Evolutionary conservation across 176 grass and related monocot genomes (phyloP).

Genomic region (Areca catechu): DNA sequence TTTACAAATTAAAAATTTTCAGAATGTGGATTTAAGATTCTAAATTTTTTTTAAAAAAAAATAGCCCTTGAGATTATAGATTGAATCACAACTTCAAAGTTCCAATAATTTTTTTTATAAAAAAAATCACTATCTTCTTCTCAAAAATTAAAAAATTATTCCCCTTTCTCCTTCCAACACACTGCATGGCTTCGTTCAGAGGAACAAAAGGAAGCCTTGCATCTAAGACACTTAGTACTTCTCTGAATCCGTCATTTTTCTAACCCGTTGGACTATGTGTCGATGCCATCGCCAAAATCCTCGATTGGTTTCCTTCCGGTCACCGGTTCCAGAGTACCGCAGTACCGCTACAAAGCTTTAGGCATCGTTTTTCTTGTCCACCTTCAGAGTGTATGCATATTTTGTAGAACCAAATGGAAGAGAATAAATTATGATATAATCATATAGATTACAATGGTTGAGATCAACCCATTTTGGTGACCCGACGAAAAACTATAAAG

Average conservation of each 20-base stretch:
- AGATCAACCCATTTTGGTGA: too few species aligned
- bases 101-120: too few species aligned
- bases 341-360: conserved; percentile 92
- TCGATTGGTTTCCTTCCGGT: conserved; percentile 78
- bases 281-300: conserved; percentile 84
- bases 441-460: too few species aligned
- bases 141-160: too few species aligned
- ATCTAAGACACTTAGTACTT: conserved; percentile 73
- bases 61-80: too few species aligned
- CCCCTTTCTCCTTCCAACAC: too few species aligned
- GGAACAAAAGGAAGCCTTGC: conserved; percentile 65
- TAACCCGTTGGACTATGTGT: conserved; percentile 96
- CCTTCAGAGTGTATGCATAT: conserved; percentile 94
- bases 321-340: conserved; percentile 72
- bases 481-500: too few species aligned
- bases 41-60: too few species aligned
- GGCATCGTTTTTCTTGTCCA: conserved; percentile 89
- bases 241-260: conserved; percentile 41
- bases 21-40: too few species aligned
- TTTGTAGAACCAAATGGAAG: conserved; percentile 22
- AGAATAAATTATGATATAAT: not conserved
- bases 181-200: conserved; percentile 60
- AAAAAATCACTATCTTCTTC: too few species aligned
- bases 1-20: too few species aligned
- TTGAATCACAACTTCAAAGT: too few species aligned